phyloP scores from a whole-genome alignment of 1,284 basidiomycete species.

The Heterobasidion annosum region DNA sequence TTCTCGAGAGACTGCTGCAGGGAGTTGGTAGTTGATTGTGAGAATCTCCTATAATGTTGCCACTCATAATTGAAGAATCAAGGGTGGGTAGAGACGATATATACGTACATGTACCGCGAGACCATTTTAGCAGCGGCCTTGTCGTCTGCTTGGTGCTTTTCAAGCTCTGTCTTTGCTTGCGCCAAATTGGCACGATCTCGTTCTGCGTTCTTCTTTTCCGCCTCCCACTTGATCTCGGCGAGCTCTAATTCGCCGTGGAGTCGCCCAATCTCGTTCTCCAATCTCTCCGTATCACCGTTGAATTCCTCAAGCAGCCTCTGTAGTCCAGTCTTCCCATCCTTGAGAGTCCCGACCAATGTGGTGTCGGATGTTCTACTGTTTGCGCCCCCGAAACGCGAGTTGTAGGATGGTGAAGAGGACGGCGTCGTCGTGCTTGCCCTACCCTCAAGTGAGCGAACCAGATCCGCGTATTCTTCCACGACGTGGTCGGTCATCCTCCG shows the following conservation, averaged over 20 bases:
- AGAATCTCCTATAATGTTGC: slow-evolving; percentile 62
- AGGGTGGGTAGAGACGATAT: neutral
- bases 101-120: slow-evolving; percentile 73
- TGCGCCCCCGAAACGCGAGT: slow-evolving; percentile 5
- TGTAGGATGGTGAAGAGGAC: slow-evolving; percentile 9
- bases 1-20: slow-evolving; percentile 60
- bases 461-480: slow-evolving; percentile 59
- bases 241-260: slow-evolving; percentile 36
- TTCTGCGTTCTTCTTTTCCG: slow-evolving; percentile 34
- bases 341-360: slow-evolving; percentile 31
- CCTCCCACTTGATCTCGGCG: slow-evolving; percentile 32
- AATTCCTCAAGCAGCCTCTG: slow-evolving; percentile 44
- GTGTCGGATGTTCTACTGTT: slow-evolving; percentile 1
- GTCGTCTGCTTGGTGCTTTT: slow-evolving; percentile 61
- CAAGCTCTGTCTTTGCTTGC: slow-evolving; percentile 42
- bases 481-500: slow-evolving; percentile 52
- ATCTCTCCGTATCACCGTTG: slow-evolving; percentile 33
- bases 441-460: slow-evolving; percentile 54
- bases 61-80: neutral
- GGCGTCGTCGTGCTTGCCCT: slow-evolving; percentile 19
- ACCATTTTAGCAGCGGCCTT: slow-evolving; percentile 77
- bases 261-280: slow-evolving; percentile 36
- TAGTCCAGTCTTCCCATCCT: slow-evolving; percentile 37
- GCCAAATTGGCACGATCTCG: slow-evolving; percentile 37
- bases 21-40: slow-evolving; percentile 67